Conservation (phyloP, 495 filamentous ascomycete species). For the Neurospora sublineolata region DNA sequence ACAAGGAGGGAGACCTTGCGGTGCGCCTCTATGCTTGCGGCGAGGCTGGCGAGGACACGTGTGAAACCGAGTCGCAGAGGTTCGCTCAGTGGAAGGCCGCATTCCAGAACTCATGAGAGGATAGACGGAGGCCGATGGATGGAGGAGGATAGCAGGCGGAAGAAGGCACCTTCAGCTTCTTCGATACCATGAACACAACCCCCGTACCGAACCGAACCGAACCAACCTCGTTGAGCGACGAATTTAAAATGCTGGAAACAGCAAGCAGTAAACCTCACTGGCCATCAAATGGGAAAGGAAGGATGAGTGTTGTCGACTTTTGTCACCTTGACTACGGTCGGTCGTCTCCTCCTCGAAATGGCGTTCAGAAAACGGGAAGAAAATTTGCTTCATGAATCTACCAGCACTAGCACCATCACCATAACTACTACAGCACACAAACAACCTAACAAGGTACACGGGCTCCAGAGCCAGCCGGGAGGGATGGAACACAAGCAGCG, state of each 20-base stretch:
- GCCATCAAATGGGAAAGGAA: background rate
- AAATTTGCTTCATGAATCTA: background rate
- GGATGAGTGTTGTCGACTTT: background rate
- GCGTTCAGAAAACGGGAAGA: background rate
- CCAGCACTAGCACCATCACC: background rate
- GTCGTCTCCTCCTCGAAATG: background rate
- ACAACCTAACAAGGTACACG: background rate
- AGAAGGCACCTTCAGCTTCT: background rate
- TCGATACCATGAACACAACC: background rate
- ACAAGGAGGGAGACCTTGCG: slow-evolving; percentile 78
- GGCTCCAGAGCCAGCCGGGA: background rate
- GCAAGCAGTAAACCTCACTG: background rate
- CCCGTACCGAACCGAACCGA: background rate
- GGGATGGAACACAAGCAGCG: background rate
- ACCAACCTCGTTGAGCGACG: background rate
- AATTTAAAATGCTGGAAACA: background rate
- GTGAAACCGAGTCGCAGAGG: slow-evolving; percentile 50
- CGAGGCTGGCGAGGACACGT: slow-evolving; percentile 42
- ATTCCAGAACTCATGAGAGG: slow-evolving; percentile 20
- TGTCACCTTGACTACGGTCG: background rate
- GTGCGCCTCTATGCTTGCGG: slow-evolving; percentile 66
- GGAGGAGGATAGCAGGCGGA: background rate
- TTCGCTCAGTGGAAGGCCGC: slow-evolving; percentile 37
- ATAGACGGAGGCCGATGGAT: background rate
- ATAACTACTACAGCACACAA: background rate